Base-by-base conservation (phyloP, 2,329 filamentous ascomycete genomes). In the Stylonectria norvegica region DNA sequence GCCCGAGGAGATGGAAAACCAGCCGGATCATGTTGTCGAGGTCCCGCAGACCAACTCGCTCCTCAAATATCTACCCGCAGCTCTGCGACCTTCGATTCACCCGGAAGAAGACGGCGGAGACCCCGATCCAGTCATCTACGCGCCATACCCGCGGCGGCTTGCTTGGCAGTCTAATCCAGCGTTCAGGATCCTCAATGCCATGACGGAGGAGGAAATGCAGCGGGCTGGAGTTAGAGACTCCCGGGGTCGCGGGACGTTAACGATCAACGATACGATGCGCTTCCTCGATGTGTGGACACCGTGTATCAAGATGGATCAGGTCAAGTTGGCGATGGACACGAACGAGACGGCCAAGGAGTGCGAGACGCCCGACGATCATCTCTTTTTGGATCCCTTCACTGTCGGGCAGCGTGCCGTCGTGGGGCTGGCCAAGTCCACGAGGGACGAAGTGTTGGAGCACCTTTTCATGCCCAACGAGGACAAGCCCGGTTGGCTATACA, bases 311-410 rank as follows among this genome's bases (percentile, higher is more conserved):
- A 42, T 23, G 2, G 36, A 43, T 10, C 52, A 45, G 6, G 37
- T 42, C 16, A 48, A 51, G 25, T 33, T 49, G 10, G 35, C 42
- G 2, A 34, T 52, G 6, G 41, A 53, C 17, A 36, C 40, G 34
- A 27, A 47, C 11, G 38, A 41, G 14, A 29, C 42, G 5, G 17
- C 16, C 5, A 31, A 32, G 14, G 45, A 53, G 18, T 79, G 76
- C 50, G 57, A 66, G 3, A 52, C 57, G 3, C 71, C 71, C 2
- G 59, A 70, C 11, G 62, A 70, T 10, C 71, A 75, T 43, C 60
- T 81, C 3, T 80, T 78, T 55, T 73, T 70, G 56, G 73, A 75
- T 34, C 62, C 65, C 0, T 77, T 76, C 29, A 72, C 65, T 1
- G 58, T 79, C 5, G 55, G 53, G 22, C 58, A 64, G 40, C 53